Base-by-base conservation (phyloP, 2,329 filamentous ascomycete species). In the Trichoderma breve region DNA sequence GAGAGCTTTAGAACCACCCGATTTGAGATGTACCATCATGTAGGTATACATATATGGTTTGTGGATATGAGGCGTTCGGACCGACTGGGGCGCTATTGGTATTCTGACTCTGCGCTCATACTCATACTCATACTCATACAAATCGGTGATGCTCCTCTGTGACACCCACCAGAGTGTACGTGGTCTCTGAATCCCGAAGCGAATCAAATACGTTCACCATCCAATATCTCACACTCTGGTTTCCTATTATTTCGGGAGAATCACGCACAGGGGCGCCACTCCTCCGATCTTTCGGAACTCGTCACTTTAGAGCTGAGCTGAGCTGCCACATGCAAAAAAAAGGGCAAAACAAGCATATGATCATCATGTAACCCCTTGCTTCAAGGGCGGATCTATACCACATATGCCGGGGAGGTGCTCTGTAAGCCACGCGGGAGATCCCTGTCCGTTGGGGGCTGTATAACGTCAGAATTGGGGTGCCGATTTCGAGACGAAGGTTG, bases 381-480 rank as follows among this genome's bases (percentile, higher is more conserved):
- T 53, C 26, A 21, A 51, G 63, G 63, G 43, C 9, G 63, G 47
- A 43, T 24, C n/a, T n/a, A 66, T 66, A 34, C 51, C 39, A 66
- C 63, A 51, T 70, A 70, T 62, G 67, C 67, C 12, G 7, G 57
- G n/a, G 28, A 30, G 30, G 34, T 2, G 14, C 47, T 14, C 9
- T 21, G 28, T 61, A 70, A 69, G 55, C 55, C 57, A 61, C 66
- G 28, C 55, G 57, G 36, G 36, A 36, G 66, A 62, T 70, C 39
- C 36, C 43, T 61, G 55, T 28, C n/a, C 6, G 39, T 24, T 36
- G 28, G 39, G 39, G 36, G 55, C 36, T 61, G 39, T n/a, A 70
- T 70, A 62, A 62, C 67, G 67, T 70, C 67, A 70, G 67, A 62
- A 70, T 47, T 6, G 7, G 28, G 57, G 28, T 66, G 36, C 36